Conservation (phyloP, 148 eudicot species). For the Arbutus unedo region DNA sequence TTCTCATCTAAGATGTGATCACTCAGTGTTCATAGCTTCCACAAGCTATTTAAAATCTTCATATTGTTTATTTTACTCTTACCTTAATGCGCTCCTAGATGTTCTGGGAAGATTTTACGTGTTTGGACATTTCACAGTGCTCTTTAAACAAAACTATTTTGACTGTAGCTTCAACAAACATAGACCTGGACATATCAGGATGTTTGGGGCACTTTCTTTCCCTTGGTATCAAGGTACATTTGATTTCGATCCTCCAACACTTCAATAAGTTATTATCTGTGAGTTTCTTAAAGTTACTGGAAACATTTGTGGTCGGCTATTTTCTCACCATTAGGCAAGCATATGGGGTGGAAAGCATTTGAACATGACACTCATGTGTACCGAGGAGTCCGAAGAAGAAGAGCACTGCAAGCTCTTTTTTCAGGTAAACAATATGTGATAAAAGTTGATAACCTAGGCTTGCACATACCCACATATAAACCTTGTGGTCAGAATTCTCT, state of each 20-base stretch:
- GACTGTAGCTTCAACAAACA: slow-evolving; percentile 54
- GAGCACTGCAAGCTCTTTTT: slow-evolving; percentile 64
- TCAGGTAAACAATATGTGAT: slow-evolving; percentile 41
- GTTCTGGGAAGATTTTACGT: slow-evolving; percentile 93
- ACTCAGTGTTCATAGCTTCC: not conserved
- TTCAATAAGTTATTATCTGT: not conserved
- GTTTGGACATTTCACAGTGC: slow-evolving; percentile 91
- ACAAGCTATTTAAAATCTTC: not conserved
- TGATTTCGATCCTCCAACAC: slow-evolving; percentile 7
- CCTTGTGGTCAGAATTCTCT: not conserved
- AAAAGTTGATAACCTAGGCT: not conserved
- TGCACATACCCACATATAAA: not conserved
- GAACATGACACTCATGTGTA: slow-evolving; percentile 79
- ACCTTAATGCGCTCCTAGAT: slow-evolving; percentile 63
- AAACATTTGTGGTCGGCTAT: slow-evolving; percentile 10
- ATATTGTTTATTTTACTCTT: slow-evolving; percentile 9
- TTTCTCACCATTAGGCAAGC: slow-evolving; percentile 51
- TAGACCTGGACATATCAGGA: slow-evolving; percentile 50
- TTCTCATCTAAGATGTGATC: not conserved
- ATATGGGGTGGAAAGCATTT: slow-evolving; percentile 88
- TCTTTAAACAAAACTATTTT: slow-evolving; percentile 81
- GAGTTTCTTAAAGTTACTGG: slow-evolving; percentile 1
- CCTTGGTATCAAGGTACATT: slow-evolving; percentile 67
- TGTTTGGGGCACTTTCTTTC: slow-evolving; percentile 50
- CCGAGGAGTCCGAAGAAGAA: slow-evolving; percentile 78